Evolutionary conservation across 2,329 filamentous ascomycete genomes (phyloP).

Genomic region (Cryphonectria naterciae): DNA sequence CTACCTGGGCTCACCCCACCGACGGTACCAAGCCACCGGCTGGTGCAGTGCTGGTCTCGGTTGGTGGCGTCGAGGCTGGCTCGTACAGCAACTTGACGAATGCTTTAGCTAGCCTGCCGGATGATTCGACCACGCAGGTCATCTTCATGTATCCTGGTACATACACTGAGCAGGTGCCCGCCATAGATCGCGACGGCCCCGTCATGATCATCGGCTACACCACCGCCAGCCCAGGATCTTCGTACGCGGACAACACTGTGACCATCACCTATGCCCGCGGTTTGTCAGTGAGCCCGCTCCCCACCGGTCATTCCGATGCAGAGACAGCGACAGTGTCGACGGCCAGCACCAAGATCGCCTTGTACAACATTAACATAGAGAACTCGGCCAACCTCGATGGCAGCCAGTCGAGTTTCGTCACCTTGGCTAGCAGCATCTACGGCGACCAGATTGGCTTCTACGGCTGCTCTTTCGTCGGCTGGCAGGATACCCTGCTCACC

Average conservation of each 20-base stretch:
- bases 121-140: conserved; percentile 37
- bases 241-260: conserved; percentile 58
- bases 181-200: conserved; percentile 30
- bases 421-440: conserved; percentile 46
- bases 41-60: conserved; percentile 47
- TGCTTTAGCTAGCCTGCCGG: conserved; percentile 35
- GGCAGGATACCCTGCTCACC: conserved; percentile 49
- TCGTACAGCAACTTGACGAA: conserved; percentile 38
- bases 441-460: conserved; percentile 45
- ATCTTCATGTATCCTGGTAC: conserved; percentile 39
- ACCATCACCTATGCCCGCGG: conserved; percentile 51
- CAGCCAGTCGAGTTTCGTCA: conserved; percentile 39
- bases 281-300: conserved; percentile 13
- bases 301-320: conserved; percentile 49
- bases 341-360: conserved; percentile 50
- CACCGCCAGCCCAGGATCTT: conserved; percentile 43
- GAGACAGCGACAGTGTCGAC: conserved; percentile 45
- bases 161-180: conserved; percentile 30
- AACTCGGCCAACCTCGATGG: conserved; percentile 34
- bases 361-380: conserved; percentile 58
- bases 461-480: conserved; percentile 46
- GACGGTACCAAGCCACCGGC: conserved; percentile 46
- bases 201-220: conserved; percentile 52
- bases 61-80: conserved; percentile 33
- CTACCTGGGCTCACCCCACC: conserved; percentile 43